Evolutionary conservation across 345 rosid genomes (phyloP), one percentile per base, ranked within the genome.

Genomic region (Rhodamnia argentea): DNA sequence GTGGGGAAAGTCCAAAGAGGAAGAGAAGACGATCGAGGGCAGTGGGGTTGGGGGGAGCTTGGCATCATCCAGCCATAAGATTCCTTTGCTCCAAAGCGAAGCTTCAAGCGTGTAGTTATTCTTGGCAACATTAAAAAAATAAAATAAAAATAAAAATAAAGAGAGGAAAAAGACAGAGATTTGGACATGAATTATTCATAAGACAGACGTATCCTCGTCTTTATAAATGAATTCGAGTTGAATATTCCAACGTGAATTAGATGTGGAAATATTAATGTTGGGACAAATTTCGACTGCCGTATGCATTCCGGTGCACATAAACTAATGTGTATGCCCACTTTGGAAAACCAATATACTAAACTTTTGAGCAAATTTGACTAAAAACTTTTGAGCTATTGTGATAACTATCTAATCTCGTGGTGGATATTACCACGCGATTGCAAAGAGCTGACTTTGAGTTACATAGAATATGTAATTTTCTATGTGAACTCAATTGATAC

Each of bases 1-100:
- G 60, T 60, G 87, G 87, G 87, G 82, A 23, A 86, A 58, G 52
- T 47, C 84, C 26, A 37, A 59, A 18, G 62, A 82, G 44, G 85
- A 82, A 54, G 50, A 23, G 55, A 47, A 64, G 76, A 32, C 40
- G 40, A 32, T 32, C 6, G 44, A 64, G 23, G 44, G 23, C 76
- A 32, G 44, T 32, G 44, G 44, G 44, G 76, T 32, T 32, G 76
- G 44, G 10, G 76, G 40, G 56, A 27, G 24, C 52, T 29, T 22
- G 82, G 57, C 86, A 64, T 15, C 64, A 20, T 37, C 86, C 27
- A 26, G 82, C 86, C 82, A 62, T 6, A 85, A 6, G 86, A 27
- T 52, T 52, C 60, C 83, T 15, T 85, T 70, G 82, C 86, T 85
- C 44, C 44, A 32, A 8, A 16, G 4, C 44, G 8, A 62, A 62